Percentiles rank a stretch among this genome's conserved stretches.
These are phyloP conservation scores for Colletotrichum euphorbiae DNA, from an alignment of 2,329 filamentous ascomycete genomes.

Conservation along the genomic window DNA sequence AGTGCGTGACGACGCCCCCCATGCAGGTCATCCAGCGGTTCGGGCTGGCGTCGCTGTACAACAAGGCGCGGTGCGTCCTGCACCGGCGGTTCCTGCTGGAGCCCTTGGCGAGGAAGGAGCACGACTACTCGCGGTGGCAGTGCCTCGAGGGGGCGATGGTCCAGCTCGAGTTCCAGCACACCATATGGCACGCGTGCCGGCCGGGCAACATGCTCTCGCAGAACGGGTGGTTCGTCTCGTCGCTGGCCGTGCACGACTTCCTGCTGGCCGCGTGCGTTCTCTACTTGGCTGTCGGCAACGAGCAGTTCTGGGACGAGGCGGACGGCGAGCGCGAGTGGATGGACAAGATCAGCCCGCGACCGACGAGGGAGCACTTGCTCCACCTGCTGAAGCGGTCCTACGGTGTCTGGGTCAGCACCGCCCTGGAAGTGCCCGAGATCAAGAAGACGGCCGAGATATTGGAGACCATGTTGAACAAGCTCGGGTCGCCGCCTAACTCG, in stretches of 20 bases:
- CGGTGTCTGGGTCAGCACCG: constrained; percentile 57
- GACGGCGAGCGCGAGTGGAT: constrained; percentile 49
- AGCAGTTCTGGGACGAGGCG: constrained; percentile 52
- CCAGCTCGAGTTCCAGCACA: constrained; percentile 60
- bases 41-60: constrained; percentile 63
- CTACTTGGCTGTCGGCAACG: constrained; percentile 62
- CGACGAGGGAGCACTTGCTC: constrained; percentile 54
- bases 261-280: constrained; percentile 71
- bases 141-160: constrained; percentile 63
- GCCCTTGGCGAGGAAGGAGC: constrained; percentile 54
- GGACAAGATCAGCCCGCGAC: constrained; percentile 46
- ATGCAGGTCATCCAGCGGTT: constrained; percentile 64
- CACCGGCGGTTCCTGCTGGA: constrained; percentile 66
- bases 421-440: constrained; percentile 52
- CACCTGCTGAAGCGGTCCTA: constrained; percentile 56
- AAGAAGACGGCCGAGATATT: constrained; percentile 60
- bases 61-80: constrained; percentile 67
- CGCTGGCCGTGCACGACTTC: constrained; percentile 70
- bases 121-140: constrained; percentile 63
- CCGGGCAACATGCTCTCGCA: constrained; percentile 65
- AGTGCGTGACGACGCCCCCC: constrained; percentile 61
- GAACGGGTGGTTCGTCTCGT: constrained; percentile 68
- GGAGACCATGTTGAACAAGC: constrained; percentile 57
- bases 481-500: constrained; percentile 49
- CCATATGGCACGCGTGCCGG: constrained; percentile 60